These are phyloP conservation scores for Arctium lappa DNA, from an alignment of 129 eudicot species.

Conservation along the genomic window DNA sequence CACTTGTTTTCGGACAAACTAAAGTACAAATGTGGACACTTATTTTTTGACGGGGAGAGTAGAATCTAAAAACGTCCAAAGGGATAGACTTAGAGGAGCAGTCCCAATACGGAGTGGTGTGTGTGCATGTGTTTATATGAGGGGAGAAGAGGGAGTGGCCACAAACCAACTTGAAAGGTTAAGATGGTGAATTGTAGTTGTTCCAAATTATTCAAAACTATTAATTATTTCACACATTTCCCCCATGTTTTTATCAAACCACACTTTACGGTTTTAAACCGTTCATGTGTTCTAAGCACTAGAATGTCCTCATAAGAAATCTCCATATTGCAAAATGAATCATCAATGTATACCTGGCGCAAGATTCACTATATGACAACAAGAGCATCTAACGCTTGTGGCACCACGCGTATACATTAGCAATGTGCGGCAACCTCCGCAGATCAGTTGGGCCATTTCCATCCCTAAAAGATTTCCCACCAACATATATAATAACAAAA, in stretches of 20 bases:
- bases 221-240: background rate
- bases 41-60: background rate
- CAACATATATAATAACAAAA: background rate
- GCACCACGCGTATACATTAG: slow-evolving; percentile 88
- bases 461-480: slow-evolving; percentile 41
- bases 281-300: background rate
- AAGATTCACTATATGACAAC: slow-evolving; percentile 74
- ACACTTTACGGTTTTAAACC: background rate
- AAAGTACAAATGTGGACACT: background rate
- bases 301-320: background rate
- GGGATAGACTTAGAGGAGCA: background rate
- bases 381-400: slow-evolving; percentile 81
- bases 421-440: slow-evolving; percentile 81
- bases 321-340: background rate
- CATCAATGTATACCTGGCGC: slow-evolving; percentile 55
- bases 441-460: slow-evolving; percentile 82
- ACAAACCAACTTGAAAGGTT: background rate
- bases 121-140: background rate
- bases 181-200: background rate
- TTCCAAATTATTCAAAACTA: slow-evolving; percentile 4
- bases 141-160: background rate
- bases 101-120: background rate
- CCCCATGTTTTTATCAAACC: background rate
- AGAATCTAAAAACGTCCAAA: background rate
- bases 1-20: background rate